These are phyloP conservation scores for Saccharomycopsis olivae DNA, from an alignment of 805 yeast genomes.

Conservation along the genomic window DNA sequence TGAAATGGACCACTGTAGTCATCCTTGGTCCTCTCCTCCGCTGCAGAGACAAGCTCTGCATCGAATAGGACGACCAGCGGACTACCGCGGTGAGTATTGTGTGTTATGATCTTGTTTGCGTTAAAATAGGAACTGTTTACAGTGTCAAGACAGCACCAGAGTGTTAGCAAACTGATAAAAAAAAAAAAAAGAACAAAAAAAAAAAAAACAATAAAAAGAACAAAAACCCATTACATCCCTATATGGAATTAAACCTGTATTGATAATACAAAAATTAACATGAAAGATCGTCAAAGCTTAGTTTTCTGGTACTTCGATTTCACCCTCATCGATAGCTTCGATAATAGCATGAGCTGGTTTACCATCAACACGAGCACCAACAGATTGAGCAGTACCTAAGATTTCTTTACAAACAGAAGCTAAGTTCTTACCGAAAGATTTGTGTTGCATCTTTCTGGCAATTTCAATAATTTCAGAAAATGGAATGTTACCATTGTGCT, in stretches of 20 bases:
- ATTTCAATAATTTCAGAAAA: conserved; percentile 93
- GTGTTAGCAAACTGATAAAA: conserved; percentile 72
- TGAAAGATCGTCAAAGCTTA: conserved; percentile 29
- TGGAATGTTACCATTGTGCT: conserved; percentile 98
- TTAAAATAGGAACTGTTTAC: conserved; percentile 81
- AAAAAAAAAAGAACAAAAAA: conserved; percentile 1
- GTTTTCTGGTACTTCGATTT: conserved; percentile 85
- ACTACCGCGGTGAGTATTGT: conserved; percentile 63
- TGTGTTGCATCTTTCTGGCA: conserved; percentile 95
- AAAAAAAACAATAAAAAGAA: conserved; percentile 3
- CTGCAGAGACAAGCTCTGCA: too few species aligned
- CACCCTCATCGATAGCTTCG: conserved; percentile 97
- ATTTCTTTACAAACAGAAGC: conserved; percentile 97
- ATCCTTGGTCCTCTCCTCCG: too few species aligned
- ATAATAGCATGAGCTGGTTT: conserved; percentile 99
- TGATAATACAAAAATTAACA: conserved; percentile 8
- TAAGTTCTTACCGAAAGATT: conserved; percentile 95
- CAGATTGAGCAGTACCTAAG: conserved; percentile 99
- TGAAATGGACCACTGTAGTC: conserved; percentile 58
- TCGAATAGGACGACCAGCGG: conserved; percentile 9
- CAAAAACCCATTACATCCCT: background rate
- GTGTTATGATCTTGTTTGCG: conserved; percentile 70
- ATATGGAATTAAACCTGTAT: conserved; percentile 10
- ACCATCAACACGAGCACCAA: conserved; percentile 98
- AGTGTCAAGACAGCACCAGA: conserved; percentile 56